Base-by-base conservation (phyloP, 768 basidiomycete genomes). In the Boletus pseudo-olivaceus region DNA sequence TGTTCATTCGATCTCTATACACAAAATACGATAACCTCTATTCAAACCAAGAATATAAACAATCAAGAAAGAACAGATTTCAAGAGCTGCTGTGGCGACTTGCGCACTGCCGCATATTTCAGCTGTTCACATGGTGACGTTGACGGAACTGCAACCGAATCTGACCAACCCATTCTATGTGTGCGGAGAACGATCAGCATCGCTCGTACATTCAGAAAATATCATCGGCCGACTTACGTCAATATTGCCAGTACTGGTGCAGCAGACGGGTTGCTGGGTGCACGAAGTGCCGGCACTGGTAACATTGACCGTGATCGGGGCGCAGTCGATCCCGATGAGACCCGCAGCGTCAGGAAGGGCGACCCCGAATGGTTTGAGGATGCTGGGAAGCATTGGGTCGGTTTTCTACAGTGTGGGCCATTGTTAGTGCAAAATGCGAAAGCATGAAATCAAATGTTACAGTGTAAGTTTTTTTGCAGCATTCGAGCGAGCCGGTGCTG, bases 81-180 rank as follows among this genome's bases (percentile, higher is more conserved):
- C 23, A 23, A 23, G 23, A 23, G 23, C 23, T 23, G 2, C 23
- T 23, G 23, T 23, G 23, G 23, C 23, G 23, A 23, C 23, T 23
- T 23, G 23, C 23, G 6, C 33, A 19, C 33, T 7, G 5, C 19
- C 29, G 1, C n/a, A 29, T 47, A 23, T 8, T 10, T 37, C 12
- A 20, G 14, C 1, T 2, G 7, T 35, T 62, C 27, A 64, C 9
- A n/a, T n/a, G n/a, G 8, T 34, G n/a, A 59, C 9, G 26, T 37
- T 43, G n/a, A 58, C 23, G 7, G 54, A 56, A 10, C 23, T 26
- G 41, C 63, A 64, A 20, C 59, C 62, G 2, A 64, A 7, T 17
- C 41, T 39, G 29, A 64, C 14, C 11, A 49, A 2, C 2, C 56
- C 62, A 20, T 44, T 48, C 62, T 63, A 14, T 19, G 17, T 12